Conservation (phyloP, 768 basidiomycete genomes). For the Mycena galericulata region DNA sequence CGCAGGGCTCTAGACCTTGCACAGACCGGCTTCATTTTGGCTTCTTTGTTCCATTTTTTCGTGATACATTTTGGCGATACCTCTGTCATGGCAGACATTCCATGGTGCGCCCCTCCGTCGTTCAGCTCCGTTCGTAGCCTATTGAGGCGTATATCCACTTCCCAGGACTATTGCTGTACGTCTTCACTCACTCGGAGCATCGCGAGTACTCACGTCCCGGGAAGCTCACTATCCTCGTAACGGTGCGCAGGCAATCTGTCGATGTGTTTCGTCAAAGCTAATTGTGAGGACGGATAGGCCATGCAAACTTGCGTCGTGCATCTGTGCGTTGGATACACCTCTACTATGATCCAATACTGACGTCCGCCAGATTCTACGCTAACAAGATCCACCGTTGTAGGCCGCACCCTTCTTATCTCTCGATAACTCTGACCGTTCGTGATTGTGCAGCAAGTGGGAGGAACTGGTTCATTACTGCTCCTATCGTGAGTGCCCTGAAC, state of each 20-base stretch:
- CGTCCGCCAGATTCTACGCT: constrained; percentile 1
- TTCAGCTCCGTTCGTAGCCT: neutral
- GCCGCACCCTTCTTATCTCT: constrained; percentile 19
- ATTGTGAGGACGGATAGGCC: constrained; percentile 28
- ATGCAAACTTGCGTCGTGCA: constrained; percentile 44
- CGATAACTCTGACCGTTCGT: constrained; percentile 33
- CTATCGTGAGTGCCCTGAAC: constrained; percentile 35
- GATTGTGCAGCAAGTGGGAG: constrained; percentile 38
- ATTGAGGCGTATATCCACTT: neutral
- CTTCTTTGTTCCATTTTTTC: constrained; percentile 39
- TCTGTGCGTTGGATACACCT: constrained; percentile 29
- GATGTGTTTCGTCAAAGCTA: neutral
- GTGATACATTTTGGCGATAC: constrained; percentile 36
- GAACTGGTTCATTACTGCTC: constrained; percentile 42
- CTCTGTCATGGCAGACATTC: constrained; percentile 25
- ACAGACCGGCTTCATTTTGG: constrained; percentile 37
- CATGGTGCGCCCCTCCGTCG: constrained; percentile 34
- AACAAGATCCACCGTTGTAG: constrained; percentile 30
- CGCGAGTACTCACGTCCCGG: neutral
- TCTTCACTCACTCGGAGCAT: neutral
- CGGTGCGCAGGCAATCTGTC: constrained; percentile 5
- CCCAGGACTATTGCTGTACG: constrained; percentile 29
- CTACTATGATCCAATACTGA: neutral
- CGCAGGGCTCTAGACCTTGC: constrained; percentile 36
- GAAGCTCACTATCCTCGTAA: constrained; percentile 28